Evolutionary conservation across 2,329 filamentous ascomycete genomes (phyloP).

Genomic region (Thielaviopsis punctulata): DNA sequence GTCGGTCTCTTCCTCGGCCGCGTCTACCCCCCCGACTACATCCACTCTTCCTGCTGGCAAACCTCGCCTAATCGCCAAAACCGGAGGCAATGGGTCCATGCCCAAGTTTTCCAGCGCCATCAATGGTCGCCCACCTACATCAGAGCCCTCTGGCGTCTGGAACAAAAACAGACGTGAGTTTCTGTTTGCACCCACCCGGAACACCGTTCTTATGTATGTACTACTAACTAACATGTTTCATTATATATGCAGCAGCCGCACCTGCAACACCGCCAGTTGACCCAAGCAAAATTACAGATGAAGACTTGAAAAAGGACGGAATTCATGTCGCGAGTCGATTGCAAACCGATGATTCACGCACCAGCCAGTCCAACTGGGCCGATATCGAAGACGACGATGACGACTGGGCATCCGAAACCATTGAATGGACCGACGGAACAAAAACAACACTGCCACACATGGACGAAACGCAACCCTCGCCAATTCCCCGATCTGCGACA

Average conservation of each 20-base stretch:
- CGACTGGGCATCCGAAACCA: slow-evolving; percentile 69
- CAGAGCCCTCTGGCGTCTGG: slow-evolving; percentile 64
- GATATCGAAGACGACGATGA: slow-evolving; percentile 83
- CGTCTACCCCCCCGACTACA: slow-evolving; percentile 20
- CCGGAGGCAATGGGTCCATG: slow-evolving; percentile 39
- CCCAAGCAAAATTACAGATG: slow-evolving; percentile 69
- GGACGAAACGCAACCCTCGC: slow-evolving; percentile 20
- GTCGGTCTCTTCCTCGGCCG: slow-evolving; percentile 26
- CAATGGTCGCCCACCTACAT: slow-evolving; percentile 44
- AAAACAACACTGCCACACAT: slow-evolving; percentile 56
- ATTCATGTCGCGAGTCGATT: slow-evolving; percentile 71
- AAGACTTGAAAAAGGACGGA: slow-evolving; percentile 72
- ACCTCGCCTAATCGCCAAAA: slow-evolving; percentile 61
- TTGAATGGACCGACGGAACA: slow-evolving; percentile 78
- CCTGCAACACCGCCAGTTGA: slow-evolving; percentile 40
- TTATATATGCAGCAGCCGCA: slow-evolving; percentile 23
- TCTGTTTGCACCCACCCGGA: neutral
- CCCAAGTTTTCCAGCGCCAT: slow-evolving; percentile 24
- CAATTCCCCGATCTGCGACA: slow-evolving; percentile 13
- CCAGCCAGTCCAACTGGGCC: slow-evolving; percentile 63
- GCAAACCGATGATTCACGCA: slow-evolving; percentile 54
- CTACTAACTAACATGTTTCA: slow-evolving; percentile 10
- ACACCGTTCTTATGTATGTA: neutral
- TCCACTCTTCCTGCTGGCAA: slow-evolving; percentile 36
- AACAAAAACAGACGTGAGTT: slow-evolving; percentile 71